Conservation (phyloP, 2,329 filamentous ascomycete species). For the Colletotrichum sp. region DNA sequence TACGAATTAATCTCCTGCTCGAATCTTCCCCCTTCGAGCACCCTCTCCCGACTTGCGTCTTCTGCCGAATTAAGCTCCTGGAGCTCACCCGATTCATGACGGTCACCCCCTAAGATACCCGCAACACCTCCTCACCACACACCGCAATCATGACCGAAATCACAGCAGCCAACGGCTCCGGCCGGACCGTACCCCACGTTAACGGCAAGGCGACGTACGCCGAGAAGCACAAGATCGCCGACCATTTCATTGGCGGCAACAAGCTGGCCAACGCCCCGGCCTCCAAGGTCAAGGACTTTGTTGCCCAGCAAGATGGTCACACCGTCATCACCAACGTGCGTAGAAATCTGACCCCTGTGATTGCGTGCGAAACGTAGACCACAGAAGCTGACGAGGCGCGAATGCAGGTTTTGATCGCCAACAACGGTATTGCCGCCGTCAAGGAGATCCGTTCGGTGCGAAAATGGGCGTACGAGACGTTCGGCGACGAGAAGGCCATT, state of each 20-base stretch:
- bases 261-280: slow-evolving; percentile 80
- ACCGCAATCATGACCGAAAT: slow-evolving; percentile 53
- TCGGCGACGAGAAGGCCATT: slow-evolving; percentile 96
- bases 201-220: slow-evolving; percentile 73
- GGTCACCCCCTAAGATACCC: slow-evolving; percentile 22
- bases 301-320: slow-evolving; percentile 86
- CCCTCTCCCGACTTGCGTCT: neutral
- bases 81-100: slow-evolving; percentile 21
- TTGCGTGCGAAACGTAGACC: neutral
- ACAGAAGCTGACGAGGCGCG: neutral
- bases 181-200: slow-evolving; percentile 54
- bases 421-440: slow-evolving; percentile 99
- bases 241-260: slow-evolving; percentile 98
- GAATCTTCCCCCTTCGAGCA: slow-evolving; percentile 18
- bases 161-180: slow-evolving; percentile 45
- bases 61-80: slow-evolving; percentile 9
- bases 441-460: slow-evolving; percentile 99
- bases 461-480: slow-evolving; percentile 99
- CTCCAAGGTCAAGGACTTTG: slow-evolving; percentile 95
- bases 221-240: slow-evolving; percentile 80
- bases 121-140: neutral
- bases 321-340: slow-evolving; percentile 98
- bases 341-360: slow-evolving; percentile 6
- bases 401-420: slow-evolving; percentile 90
- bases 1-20: slow-evolving; percentile 18